Evolutionary conservation across 352 stramenopile genomes (phyloP).

Genomic region (Phytophthora ohioensis): DNA sequence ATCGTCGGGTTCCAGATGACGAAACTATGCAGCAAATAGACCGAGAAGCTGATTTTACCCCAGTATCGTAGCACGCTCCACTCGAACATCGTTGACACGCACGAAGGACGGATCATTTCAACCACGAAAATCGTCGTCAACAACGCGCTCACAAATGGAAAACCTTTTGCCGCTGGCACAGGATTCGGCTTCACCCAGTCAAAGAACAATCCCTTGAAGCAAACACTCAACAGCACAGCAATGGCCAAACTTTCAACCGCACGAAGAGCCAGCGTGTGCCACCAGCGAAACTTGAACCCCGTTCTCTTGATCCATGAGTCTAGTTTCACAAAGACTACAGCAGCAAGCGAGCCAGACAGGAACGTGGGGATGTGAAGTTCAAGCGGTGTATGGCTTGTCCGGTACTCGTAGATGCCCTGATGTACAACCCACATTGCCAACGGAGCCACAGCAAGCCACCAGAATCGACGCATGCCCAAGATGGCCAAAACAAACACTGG

Average conservation of each 20-base stretch:
- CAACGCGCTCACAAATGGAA: conserved; percentile 43
- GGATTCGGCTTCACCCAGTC: conserved; percentile 46
- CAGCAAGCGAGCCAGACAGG: conserved; percentile 46
- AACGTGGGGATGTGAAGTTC: conserved; percentile 50
- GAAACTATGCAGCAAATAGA: conserved; percentile 58
- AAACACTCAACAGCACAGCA: conserved; percentile 42
- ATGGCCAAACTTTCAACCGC: conserved; percentile 28
- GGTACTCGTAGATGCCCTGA: conserved; percentile 33
- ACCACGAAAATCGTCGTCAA: conserved; percentile 50
- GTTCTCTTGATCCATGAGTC: conserved; percentile 30
- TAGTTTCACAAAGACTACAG: conserved; percentile 46
- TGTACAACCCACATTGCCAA: conserved; percentile 41
- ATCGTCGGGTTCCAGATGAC: conserved; percentile 42
- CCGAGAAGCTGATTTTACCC: conserved; percentile 61
- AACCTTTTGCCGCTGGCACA: conserved; percentile 24
- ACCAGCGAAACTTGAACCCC: conserved; percentile 35
- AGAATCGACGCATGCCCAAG: conserved; percentile 33
- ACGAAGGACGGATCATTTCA: conserved; percentile 50
- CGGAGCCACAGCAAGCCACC: conserved; percentile 35
- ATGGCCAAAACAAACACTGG: conserved; percentile 47
- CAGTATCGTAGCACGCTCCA: conserved; percentile 51
- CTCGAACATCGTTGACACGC: conserved; percentile 49
- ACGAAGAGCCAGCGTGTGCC: conserved; percentile 31
- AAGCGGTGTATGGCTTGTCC: conserved; percentile 40
- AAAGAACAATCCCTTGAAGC: conserved; percentile 48